These are phyloP conservation scores for Pneumocystis carinii DNA, from an alignment of 1,139 yeast genomes.

Conservation along the genomic window DNA sequence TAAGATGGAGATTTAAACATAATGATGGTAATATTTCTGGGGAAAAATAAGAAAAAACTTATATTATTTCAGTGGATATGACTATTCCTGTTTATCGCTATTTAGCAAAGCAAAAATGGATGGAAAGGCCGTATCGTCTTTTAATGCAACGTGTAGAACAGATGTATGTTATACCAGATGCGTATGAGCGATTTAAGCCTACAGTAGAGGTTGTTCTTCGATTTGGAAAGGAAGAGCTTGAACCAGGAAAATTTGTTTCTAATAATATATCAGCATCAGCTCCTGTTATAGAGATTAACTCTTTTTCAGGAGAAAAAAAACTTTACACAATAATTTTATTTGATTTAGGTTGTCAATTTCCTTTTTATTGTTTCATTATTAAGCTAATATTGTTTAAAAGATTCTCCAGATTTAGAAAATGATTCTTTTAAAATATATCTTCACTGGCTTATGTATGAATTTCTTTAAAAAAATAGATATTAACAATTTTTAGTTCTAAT, in stretches of 20 bases:
- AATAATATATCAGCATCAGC: constrained; percentile 57
- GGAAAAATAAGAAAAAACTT: not conserved
- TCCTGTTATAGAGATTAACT: constrained; percentile 62
- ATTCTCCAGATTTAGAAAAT: constrained; percentile 58
- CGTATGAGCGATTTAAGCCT: constrained; percentile 81
- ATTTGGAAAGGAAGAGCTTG: constrained; percentile 36
- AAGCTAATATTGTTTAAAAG: constrained; percentile 22
- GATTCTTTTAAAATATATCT: constrained; percentile 61
- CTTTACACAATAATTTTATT: constrained; percentile 66
- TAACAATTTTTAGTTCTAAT: constrained; percentile 29
- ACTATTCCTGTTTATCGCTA: constrained; percentile 66
- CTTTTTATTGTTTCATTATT: not conserved
- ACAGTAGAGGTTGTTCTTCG: constrained; percentile 57
- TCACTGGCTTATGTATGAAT: constrained; percentile 48
- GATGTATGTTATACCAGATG: constrained; percentile 77
- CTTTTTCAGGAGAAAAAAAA: constrained; percentile 42
- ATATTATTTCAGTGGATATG: constrained; percentile 34
- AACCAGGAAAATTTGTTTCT: constrained; percentile 35
- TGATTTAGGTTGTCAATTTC: constrained; percentile 37
- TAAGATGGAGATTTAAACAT: constrained; percentile 12
- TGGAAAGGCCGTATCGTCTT: constrained; percentile 47
- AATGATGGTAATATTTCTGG: constrained; percentile 11
- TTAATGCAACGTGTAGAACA: constrained; percentile 84
- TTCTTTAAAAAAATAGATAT: not conserved
- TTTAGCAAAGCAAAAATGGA: constrained; percentile 58